Base-by-base conservation (phyloP, 2,329 filamentous ascomycete species). In the Colletotrichum chlorophyti region DNA sequence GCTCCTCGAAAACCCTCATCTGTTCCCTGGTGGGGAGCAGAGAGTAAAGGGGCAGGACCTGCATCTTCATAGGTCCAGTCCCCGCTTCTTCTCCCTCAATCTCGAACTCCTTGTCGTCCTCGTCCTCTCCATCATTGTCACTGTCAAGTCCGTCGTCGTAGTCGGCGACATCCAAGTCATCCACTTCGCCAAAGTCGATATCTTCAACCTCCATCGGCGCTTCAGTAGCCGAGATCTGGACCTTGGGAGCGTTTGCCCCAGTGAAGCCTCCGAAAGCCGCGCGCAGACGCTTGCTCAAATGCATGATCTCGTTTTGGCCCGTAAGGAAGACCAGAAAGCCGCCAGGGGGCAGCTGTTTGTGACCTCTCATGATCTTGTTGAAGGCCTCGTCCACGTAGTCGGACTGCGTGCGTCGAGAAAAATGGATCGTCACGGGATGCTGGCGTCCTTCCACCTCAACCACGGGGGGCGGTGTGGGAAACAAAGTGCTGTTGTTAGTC, bases 251-350 rank as follows among this genome's bases (percentile, higher is more conserved):
- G 9, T 83, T 79, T 3, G 79, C 76, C 2, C 83, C 79, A 41
- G 81, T 82, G 65, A 86, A 69, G 57, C 84, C 77, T 68, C 84
- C 79, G 81, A 91, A 78, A 0, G 85, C 81, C 46, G 89, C 80
- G 68, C 89, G 92, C 23, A 99, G 76, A 32, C 83, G 85, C 71
- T 93, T 95, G 63, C 88, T 89, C n/a, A 99, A 80, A 43, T 90
- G 84, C 37, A 85, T 81, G 59, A 99, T 99, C 70, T 99, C 96
- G 63, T 92, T 91, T 65, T 97, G 91, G 0, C 95, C 93, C 0
- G 95, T 99, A 50, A 99, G 76, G 68, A 99, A 99, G 1, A 98
- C 92, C 19, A 99, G 83, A 70, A 99, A 95, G 8, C 91, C 92
- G 9, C 95, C 95, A 0, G 90, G 87, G 2, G 95, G 95, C 7